phyloP scores from a whole-genome alignment of 202 grass and related monocot genomes.

The Panicum hallii region DNA sequence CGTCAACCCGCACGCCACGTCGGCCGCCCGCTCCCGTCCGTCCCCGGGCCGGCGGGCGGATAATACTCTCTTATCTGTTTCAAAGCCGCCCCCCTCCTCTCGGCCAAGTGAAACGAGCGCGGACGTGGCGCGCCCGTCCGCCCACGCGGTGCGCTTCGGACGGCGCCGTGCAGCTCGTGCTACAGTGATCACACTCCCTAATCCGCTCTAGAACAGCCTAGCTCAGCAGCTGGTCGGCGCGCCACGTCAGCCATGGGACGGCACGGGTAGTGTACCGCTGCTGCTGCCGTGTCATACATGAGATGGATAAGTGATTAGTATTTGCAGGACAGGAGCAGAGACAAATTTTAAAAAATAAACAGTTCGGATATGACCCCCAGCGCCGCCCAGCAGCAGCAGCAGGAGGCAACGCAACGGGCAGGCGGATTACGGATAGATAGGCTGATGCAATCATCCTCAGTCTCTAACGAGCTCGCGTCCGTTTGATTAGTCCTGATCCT shows the following conservation, averaged over 20 bases:
- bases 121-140: constrained; percentile 29
- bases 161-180: background rate
- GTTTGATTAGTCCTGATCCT: constrained; percentile 3
- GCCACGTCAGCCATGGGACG: background rate
- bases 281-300: background rate
- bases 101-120: constrained; percentile 15
- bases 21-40: background rate
- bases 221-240: background rate
- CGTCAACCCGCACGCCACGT: constrained; percentile 34
- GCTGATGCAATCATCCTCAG: constrained; percentile 8
- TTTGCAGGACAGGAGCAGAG: background rate
- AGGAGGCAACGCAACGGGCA: background rate
- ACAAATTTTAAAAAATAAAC: background rate
- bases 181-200: background rate
- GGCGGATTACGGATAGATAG: background rate
- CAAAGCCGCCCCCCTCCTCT: background rate
- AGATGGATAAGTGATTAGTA: background rate
- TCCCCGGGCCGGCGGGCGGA: background rate
- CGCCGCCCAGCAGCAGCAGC: background rate
- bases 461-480: constrained; percentile 7
- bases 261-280: background rate
- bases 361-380: constrained; percentile 22
- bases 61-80: constrained; percentile 27
- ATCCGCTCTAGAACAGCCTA: background rate
- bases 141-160: background rate